These are phyloP conservation scores for Cochlearia excelsa DNA, from an alignment of 345 rosid species.

Conservation along the genomic window DNA sequence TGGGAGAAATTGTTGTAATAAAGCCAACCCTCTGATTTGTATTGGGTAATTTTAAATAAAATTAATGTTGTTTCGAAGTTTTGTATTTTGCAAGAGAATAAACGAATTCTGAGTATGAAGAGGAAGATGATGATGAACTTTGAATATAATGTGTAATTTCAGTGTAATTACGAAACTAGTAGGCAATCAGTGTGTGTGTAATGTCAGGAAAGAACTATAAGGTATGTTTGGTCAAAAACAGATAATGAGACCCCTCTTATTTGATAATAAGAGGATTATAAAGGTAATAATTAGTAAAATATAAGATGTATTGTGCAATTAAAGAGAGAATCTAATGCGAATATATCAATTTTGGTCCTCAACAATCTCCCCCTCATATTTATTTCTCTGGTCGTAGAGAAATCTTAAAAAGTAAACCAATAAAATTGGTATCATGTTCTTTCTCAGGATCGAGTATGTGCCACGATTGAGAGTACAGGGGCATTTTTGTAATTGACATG, in stretches of 20 bases:
- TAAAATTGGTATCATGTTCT: neutral
- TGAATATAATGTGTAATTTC: conserved; percentile 17
- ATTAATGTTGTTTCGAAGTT: no score
- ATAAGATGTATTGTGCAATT: conserved; percentile 2
- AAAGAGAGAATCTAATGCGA: conserved; percentile 23
- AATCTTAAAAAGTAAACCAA: neutral
- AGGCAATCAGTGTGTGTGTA: neutral
- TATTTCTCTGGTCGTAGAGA: conserved; percentile 15
- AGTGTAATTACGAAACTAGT: conserved; percentile 10
- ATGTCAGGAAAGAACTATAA: conserved; percentile 1
- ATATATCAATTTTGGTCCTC: neutral
- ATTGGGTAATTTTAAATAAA: neutral
- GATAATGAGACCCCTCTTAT: no score
- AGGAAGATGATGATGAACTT: neutral
- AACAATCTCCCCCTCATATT: conserved; percentile 25
- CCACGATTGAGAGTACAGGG: conserved; percentile 27
- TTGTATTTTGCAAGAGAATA: no score
- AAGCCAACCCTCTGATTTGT: neutral
- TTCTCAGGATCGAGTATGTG: conserved; percentile 8
- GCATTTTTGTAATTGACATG: conserved; percentile 31
- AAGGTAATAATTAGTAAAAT: conserved; percentile 5
- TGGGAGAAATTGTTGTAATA: conserved; percentile 28
- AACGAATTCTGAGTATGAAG: no score
- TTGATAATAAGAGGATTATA: neutral
- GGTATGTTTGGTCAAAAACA: neutral